Evolutionary conservation across 2,329 filamentous ascomycete genomes (phyloP), one percentile per base, ranked within the genome.

Genomic region (Fusarium nurragi): DNA sequence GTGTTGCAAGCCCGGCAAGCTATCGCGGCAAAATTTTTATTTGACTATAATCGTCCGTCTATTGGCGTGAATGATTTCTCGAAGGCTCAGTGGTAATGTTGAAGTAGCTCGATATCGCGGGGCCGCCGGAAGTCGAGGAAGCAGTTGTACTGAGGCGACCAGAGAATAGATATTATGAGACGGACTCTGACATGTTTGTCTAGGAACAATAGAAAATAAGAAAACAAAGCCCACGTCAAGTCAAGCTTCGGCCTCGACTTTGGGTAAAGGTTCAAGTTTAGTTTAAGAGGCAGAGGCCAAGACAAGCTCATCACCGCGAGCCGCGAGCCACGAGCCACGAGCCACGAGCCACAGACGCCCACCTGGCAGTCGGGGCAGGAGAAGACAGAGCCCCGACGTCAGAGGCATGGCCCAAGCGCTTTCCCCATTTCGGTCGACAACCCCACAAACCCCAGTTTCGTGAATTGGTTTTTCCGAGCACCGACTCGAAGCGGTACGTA

Each of bases 381-480:
- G 67, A 55, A 32, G 16, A 28, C 30, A 44, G 14, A 30, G 54
- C 41, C n/a, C 18, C 68, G 67, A 71, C 65, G 69, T 71, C 69
- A 69, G 60, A 48, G 30, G 54, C 36, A 49, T 64, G 69, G 63
- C 39, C 69, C 57, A 45, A 69, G 69, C 69, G 58, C 56, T 37
- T 52, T 52, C 41, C 54, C 54, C 18, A 44, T 44, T 28, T 6
- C 16, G 26, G 21, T 5, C 12, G 13, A 21, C 47, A 13, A 18
- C n/a, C n/a, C n/a, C n/a, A n/a, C 6, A n/a, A 38, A 25, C 41
- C 34, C 36, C 45, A 18, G 19, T 28, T 23, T 25, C 32, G 67
- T 54, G 44, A 26, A 63, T 65, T 28, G 37, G 40, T 65, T 71
- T 58, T 45, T 65, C 69, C 69, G 69, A 4, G 13, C 6, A 48